Conservation (phyloP, 1,284 basidiomycete species). For the Pseudozyma tsukubaensis region DNA sequence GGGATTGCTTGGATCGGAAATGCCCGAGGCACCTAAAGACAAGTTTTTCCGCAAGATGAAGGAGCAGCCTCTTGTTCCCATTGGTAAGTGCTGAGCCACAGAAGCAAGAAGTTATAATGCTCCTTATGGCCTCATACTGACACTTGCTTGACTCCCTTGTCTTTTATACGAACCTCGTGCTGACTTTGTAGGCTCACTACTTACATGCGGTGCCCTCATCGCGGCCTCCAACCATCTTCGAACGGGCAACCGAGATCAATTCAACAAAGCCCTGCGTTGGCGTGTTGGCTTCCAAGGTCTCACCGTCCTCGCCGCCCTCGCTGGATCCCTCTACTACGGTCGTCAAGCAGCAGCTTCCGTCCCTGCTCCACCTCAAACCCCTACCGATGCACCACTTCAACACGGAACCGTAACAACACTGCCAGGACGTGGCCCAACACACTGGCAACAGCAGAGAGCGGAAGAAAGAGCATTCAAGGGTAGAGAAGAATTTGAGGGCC, state of each 20-base stretch:
- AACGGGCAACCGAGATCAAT: slow-evolving; percentile 61
- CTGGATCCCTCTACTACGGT: slow-evolving; percentile 60
- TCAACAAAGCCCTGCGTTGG: slow-evolving; percentile 66
- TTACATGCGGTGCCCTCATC: slow-evolving; percentile 63
- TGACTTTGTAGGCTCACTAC: slow-evolving; percentile 51
- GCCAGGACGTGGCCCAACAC: slow-evolving; percentile 37
- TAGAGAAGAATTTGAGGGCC: slow-evolving; percentile 20
- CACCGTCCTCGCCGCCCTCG: slow-evolving; percentile 63
- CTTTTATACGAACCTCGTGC: background rate
- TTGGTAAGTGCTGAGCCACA: slow-evolving; percentile 48
- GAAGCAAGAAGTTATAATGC: background rate
- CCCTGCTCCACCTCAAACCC: slow-evolving; percentile 25
- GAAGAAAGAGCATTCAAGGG: slow-evolving; percentile 43
- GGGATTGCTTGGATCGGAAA: slow-evolving; percentile 9
- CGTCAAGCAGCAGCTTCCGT: slow-evolving; percentile 31
- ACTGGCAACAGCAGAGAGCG: slow-evolving; percentile 43
- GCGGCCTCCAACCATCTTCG: slow-evolving; percentile 63
- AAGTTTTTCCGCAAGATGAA: slow-evolving; percentile 65
- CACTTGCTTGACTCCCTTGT: background rate
- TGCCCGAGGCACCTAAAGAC: slow-evolving; percentile 48
- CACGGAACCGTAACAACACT: slow-evolving; percentile 31
- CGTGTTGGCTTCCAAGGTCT: slow-evolving; percentile 66
- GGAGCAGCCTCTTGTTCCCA: slow-evolving; percentile 65
- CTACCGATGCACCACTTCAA: slow-evolving; percentile 25
- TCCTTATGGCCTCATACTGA: background rate